Percentiles rank a stretch among this genome's conserved stretches.
Conservation (phyloP, 371 early-diverging fungal species). For the Mortierella sp. region DNA sequence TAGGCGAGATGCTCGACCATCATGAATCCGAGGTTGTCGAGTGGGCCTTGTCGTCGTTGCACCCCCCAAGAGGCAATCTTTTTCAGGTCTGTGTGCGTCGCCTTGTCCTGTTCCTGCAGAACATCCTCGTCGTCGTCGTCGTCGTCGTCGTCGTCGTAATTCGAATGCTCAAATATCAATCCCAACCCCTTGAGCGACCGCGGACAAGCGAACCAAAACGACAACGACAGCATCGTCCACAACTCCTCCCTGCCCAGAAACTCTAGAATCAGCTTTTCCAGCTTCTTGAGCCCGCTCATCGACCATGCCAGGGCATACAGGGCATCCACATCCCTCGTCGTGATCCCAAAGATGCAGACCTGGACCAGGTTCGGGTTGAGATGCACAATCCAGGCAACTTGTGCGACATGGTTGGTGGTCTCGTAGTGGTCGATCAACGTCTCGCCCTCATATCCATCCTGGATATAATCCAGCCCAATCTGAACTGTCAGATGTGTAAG, state of each 20-base stretch:
- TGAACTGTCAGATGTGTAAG: not conserved
- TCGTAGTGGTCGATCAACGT: not conserved
- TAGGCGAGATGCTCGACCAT: not conserved
- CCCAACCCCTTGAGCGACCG: not conserved
- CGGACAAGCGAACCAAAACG: not conserved
- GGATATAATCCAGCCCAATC: not conserved
- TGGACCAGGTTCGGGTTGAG: not conserved
- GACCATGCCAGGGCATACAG: not conserved
- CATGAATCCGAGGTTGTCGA: not conserved
- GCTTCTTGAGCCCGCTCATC: not conserved
- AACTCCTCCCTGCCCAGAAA: not conserved
- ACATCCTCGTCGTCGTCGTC: not conserved
- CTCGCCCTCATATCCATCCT: not conserved
- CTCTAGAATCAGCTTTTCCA: not conserved
- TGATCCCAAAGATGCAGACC: not conserved
- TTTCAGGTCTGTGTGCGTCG: not conserved
- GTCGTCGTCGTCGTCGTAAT: not conserved
- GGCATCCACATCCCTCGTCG: not conserved
- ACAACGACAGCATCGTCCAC: not conserved
- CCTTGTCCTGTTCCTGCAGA: not conserved
- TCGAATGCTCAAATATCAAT: not conserved
- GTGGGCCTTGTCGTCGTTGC: not conserved
- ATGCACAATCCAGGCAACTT: not conserved
- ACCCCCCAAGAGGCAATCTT: not conserved
- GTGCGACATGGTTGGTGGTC: not conserved